A percentile compares a stretch with the other conserved stretches of the same genome.
Evolutionary conservation across 768 basidiomycete species (phyloP).

Genomic region (Tricholoma sp.): DNA sequence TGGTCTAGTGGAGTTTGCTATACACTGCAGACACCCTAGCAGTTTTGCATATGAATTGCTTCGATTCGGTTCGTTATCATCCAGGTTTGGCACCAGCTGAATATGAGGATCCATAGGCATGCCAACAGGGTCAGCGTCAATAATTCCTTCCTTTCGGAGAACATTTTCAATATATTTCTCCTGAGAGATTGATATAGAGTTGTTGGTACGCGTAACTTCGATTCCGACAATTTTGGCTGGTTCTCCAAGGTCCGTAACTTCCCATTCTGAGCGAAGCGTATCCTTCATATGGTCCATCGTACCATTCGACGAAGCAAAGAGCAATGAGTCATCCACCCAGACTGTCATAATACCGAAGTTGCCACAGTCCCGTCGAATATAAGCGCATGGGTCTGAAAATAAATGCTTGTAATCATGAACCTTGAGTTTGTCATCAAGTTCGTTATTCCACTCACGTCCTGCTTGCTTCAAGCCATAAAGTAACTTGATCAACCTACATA

Average conservation of each 20-base stretch:
- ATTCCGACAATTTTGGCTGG: neutral
- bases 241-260: neutral
- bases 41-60: neutral
- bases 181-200: neutral
- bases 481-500: constrained; percentile 1
- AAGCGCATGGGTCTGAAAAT: constrained; percentile 19
- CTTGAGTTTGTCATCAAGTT: constrained; percentile 17
- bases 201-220: neutral
- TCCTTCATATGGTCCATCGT: neutral
- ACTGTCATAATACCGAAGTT: constrained; percentile 17
- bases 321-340: constrained; percentile 25
- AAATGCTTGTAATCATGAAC: constrained; percentile 13
- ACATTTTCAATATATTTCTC: neutral
- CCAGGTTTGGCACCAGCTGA: neutral
- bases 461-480: constrained; percentile 11
- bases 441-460: constrained; percentile 23
- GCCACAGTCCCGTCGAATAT: constrained; percentile 6
- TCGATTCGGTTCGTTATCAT: neutral
- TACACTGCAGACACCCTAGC: neutral
- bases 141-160: neutral
- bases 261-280: neutral
- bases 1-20: neutral
- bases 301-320: constrained; percentile 8
- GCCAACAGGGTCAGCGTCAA: neutral
- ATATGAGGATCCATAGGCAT: neutral